Conservation (phyloP, 116 monocot genomes). For the Posidonia oceanica region DNA sequence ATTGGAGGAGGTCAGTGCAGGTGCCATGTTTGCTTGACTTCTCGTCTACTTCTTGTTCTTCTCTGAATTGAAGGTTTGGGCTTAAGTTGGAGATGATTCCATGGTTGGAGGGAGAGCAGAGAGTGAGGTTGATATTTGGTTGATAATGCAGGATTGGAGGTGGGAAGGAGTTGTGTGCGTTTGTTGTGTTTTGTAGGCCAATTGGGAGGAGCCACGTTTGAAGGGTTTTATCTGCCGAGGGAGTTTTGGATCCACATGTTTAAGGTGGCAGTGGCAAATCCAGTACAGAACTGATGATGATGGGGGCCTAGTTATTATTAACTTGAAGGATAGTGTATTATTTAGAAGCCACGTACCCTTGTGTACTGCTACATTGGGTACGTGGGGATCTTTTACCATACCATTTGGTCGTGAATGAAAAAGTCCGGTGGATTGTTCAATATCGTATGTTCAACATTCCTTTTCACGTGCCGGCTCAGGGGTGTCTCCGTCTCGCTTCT, state of each 20-base stretch:
- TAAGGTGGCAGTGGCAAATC: not conserved
- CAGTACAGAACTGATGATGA: not conserved
- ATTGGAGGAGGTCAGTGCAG: conserved; percentile 72
- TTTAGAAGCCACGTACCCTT: too few species aligned
- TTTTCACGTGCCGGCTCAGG: too few species aligned
- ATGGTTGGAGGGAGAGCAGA: not conserved
- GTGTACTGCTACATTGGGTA: too few species aligned
- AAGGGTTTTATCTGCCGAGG: not conserved
- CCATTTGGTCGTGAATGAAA: too few species aligned
- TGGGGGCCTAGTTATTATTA: too few species aligned
- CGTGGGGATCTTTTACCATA: too few species aligned
- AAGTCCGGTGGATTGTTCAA: too few species aligned
- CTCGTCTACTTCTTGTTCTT: too few species aligned
- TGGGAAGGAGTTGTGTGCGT: not conserved
- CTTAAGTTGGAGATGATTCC: not conserved
- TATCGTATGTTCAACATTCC: too few species aligned
- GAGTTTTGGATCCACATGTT: not conserved
- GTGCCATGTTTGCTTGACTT: conserved; percentile 31
- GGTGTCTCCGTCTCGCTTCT: too few species aligned
- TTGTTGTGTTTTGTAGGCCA: not conserved
- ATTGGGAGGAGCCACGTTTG: not conserved
- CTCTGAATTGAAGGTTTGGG: too few species aligned
- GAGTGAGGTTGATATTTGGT: not conserved
- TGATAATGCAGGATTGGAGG: not conserved
- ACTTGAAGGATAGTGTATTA: not conserved